Base-by-base conservation (phyloP, 2,329 filamentous ascomycete genomes). In the Diplocarpon rosae region DNA sequence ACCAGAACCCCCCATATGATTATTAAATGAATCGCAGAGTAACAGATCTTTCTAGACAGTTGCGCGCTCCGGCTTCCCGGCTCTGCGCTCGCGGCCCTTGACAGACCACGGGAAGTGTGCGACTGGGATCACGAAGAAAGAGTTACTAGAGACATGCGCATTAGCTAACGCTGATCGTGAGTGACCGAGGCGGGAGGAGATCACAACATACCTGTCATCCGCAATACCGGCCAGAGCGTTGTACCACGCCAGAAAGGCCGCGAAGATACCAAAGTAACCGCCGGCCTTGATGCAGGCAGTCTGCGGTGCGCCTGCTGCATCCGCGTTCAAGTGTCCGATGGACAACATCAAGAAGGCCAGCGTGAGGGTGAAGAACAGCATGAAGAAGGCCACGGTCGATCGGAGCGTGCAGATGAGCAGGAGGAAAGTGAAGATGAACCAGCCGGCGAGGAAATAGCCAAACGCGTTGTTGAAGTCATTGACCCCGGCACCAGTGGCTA, bases 71-170 rank as follows among this genome's bases (percentile, higher is more conserved):
- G 65, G 66, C 70, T 82, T 70, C 44, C 52, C 70, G 48, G 59
- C 62, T 49, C 80, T 75, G 49, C 62, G 64, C 64, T 78, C 73
- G 51, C 75, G 76, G 42, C 78, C 84, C 67, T 83, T 83, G 58
- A 84, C 82, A 31, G 85, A 90, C 90, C 90, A 95, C 43, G 89
- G 90, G 73, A 95, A 93, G 72, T 95, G 88, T 58, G 84, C 81
- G 52, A 95, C 88, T 41, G 89, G 90, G 50, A 94, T 78, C 64
- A 92, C 73, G 72, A 95, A 92, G 79, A 95, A 95, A 24, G 76
- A 80, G 67, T 81, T 81, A 71, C 86, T 92, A 59, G 8, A 37
- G 39, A 37, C 33, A 31, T 20, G 34, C 13, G 42, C 15, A 9
- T 37, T 46, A 47, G 43, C 17, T 40, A 16, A 14, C 35, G 11